Evolutionary conservation across 148 eudicot genomes (phyloP), one percentile per base, ranked within the genome.

Genomic region (Camellia sinensis): DNA sequence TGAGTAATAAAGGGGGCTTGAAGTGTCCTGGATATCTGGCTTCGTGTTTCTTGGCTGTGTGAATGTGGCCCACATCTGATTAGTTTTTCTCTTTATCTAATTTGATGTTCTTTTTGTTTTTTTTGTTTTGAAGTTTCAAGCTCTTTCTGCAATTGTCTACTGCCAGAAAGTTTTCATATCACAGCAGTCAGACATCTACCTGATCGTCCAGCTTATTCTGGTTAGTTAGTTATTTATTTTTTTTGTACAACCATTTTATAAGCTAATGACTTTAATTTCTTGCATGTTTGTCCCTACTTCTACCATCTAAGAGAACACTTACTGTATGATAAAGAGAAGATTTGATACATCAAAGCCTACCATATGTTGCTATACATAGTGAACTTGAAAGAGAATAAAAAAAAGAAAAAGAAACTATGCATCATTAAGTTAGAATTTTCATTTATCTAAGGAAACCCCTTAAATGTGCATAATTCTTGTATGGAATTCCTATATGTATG

Each of bases 101-200:
- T 76, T 50, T 54, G 75, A 70, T 44, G 44, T 56, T 68, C 37
- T 69, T 80, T 77, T 29, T 56, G 64, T 44, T 69, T 80, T 77
- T 56, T 68, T 44, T 69, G n/a, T n/a, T 79, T 77, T 83, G 82
- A 60, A 78, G 84, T 78, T 82, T 78, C 93, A 93, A 97, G 94
- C 83, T 90, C 98, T 69, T 90, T 88, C 85, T 95, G 91, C 87
- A 86, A 88, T 62, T 93, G 96, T 86, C 76, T 95, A 77, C 86
- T 91, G 71, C 98, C 98, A 66, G 97, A 86, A 86, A 90, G 83
- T 79, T 85, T 95, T 67, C 94, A 91, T 80, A 84, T 88, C 68
- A 83, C 94, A 76, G 83, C 93, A 60, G 91, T 93, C 74, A 86
- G 87, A 75, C 94, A 87, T 83, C 80, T 85, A 79, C 91, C 97